phyloP scores from a whole-genome alignment of 176 grass and related monocot genomes.

The Aechmea fasciata region DNA sequence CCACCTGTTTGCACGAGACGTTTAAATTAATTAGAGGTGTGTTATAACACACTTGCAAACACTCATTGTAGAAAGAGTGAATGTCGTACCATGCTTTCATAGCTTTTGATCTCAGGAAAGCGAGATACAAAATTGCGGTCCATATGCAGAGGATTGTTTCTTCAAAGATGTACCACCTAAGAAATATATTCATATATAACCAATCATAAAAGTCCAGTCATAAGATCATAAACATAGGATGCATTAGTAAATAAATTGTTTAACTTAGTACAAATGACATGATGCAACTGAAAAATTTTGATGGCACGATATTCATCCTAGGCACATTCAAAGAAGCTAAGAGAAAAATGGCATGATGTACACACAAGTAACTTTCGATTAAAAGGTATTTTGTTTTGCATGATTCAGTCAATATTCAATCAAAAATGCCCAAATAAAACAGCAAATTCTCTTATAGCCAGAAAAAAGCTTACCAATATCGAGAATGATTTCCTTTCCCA shows the following conservation, averaged over 20 bases:
- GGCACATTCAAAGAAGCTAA: too few relatives aligned
- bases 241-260: too few relatives aligned
- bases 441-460: background rate
- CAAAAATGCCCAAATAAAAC: background rate
- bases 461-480: constrained; percentile 32
- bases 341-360: too few relatives aligned
- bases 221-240: background rate
- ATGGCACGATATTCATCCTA: too few relatives aligned
- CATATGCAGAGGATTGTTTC: constrained; percentile 31
- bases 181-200: constrained; percentile 13
- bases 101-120: constrained; percentile 23
- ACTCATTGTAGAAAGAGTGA: constrained; percentile 1
- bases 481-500: constrained; percentile 37
- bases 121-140: constrained; percentile 27
- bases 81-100: constrained; percentile 29
- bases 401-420: too few relatives aligned
- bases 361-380: too few relatives aligned
- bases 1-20: constrained; percentile 24
- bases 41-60: too few relatives aligned
- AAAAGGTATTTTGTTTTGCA: too few relatives aligned
- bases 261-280: too few relatives aligned
- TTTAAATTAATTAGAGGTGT: too few relatives aligned
- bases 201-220: background rate
- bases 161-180: constrained; percentile 37
- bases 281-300: too few relatives aligned